These are phyloP conservation scores for Botrytis squamosa DNA, from an alignment of 2,329 filamentous ascomycete species.

Conservation along the genomic window DNA sequence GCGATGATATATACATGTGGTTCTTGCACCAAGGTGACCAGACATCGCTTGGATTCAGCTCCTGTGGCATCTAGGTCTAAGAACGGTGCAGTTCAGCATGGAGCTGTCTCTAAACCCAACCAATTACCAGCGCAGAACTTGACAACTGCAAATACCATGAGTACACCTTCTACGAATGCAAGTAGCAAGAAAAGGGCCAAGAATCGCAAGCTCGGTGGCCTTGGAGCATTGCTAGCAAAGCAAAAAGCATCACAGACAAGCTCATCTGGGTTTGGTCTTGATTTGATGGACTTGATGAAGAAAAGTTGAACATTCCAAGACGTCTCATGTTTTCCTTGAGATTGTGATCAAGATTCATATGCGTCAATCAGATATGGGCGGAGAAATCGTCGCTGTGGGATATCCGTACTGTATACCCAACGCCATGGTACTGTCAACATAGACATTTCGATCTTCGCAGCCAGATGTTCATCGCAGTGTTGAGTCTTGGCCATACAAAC, in stretches of 20 bases:
- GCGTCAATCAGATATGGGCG: neutral
- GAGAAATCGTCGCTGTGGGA: neutral
- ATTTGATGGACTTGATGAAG: slow-evolving; percentile 45
- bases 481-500: neutral
- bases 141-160: slow-evolving; percentile 27
- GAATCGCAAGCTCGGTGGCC: slow-evolving; percentile 57
- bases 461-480: too few relatives aligned
- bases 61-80: slow-evolving; percentile 12
- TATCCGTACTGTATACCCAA: neutral
- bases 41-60: slow-evolving; percentile 24
- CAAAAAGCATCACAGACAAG: slow-evolving; percentile 30
- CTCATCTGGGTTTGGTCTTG: slow-evolving; percentile 37
- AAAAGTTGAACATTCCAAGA: slow-evolving; percentile 27
- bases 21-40: slow-evolving; percentile 34
- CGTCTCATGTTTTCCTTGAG: neutral
- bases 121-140: neutral
- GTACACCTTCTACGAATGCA: slow-evolving; percentile 48
- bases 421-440: neutral
- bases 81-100: slow-evolving; percentile 2
- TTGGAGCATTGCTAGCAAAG: slow-evolving; percentile 59
- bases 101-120: neutral
- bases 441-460: neutral
- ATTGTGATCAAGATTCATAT: neutral
- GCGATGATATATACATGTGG: slow-evolving; percentile 36
- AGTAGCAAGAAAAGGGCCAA: slow-evolving; percentile 66